Percentiles rank a stretch among this genome's conserved stretches.
Evolutionary conservation across 257 asterid species (phyloP).

Genomic region (Solanum stenotomum): DNA sequence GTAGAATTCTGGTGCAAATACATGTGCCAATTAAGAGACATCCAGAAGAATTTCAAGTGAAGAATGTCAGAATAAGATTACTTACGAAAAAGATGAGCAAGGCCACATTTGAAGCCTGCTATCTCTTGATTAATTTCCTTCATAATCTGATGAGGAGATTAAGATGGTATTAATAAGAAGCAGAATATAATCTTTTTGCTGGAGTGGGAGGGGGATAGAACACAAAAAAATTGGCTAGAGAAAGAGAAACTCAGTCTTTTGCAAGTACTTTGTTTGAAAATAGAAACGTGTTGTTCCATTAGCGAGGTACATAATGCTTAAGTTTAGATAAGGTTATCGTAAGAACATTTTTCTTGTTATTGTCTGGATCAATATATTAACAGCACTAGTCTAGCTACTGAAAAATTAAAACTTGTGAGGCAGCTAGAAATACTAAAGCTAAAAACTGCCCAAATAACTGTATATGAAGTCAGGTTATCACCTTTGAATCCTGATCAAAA

Average conservation of each 20-base stretch:
- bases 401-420: neutral
- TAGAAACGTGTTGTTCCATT: neutral
- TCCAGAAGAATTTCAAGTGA: neutral
- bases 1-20: neutral
- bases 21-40: neutral
- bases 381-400: neutral
- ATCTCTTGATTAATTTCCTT: slow-evolving; percentile 84
- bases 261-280: neutral
- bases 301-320: neutral
- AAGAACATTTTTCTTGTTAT: neutral
- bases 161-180: neutral
- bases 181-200: neutral
- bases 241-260: neutral
- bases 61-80: neutral
- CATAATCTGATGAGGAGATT: slow-evolving; percentile 43
- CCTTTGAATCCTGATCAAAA: neutral
- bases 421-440: neutral
- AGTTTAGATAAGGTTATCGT: neutral
- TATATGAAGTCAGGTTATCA: neutral
- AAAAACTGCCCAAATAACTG: neutral
- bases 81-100: slow-evolving; percentile 88
- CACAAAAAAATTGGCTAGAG: neutral
- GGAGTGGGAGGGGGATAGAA: neutral
- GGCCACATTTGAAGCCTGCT: slow-evolving; percentile 77
- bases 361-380: neutral